Evolutionary conservation across 371 early-diverging fungal genomes (phyloP).

Genomic region (Syncephalastrum monosporum): DNA sequence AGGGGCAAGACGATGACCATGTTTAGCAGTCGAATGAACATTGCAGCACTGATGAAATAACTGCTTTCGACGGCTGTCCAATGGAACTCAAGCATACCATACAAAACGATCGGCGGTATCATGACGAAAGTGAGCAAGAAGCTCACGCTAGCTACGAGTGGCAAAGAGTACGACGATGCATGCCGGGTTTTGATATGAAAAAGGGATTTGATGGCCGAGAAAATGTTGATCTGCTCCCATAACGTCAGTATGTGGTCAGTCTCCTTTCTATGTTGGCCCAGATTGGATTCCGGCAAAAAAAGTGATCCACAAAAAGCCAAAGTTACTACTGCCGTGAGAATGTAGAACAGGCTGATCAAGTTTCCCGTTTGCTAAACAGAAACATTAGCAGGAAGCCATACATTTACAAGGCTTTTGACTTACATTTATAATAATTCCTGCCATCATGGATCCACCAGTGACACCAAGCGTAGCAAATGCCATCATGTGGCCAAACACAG

Average conservation of each 20-base stretch:
- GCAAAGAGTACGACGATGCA: constrained; percentile 20
- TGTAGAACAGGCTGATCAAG: constrained; percentile 33
- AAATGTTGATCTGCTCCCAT: constrained; percentile 31
- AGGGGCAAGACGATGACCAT: constrained; percentile 30
- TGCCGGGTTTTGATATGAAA: constrained; percentile 12
- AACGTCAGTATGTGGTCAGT: constrained; percentile 8
- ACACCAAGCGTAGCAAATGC: constrained; percentile 25
- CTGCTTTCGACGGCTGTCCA: constrained; percentile 53
- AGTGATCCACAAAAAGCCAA: constrained; percentile 18
- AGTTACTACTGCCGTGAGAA: constrained; percentile 16
- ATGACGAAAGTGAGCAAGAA: constrained; percentile 24
- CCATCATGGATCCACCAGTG: constrained; percentile 25
- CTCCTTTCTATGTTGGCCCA: constrained; percentile 5
- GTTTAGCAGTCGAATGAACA: constrained; percentile 21
- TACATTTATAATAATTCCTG: constrained; percentile 26
- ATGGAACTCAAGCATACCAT: constrained; percentile 42
- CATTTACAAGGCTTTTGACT: constrained; percentile 1
- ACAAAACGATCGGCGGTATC: constrained; percentile 36
- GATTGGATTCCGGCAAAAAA: constrained; percentile 47
- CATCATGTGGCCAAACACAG: constrained; percentile 33
- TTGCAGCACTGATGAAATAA: constrained; percentile 25
- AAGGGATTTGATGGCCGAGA: constrained; percentile 31
- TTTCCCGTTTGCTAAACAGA: constrained; percentile 20
- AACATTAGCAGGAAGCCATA: neutral
- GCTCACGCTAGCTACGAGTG: constrained; percentile 23